Percentiles rank a stretch among this genome's conserved stretches.
phyloP scores from a whole-genome alignment of 176 grass and related monocot genomes.

The Bromus sterilis region DNA sequence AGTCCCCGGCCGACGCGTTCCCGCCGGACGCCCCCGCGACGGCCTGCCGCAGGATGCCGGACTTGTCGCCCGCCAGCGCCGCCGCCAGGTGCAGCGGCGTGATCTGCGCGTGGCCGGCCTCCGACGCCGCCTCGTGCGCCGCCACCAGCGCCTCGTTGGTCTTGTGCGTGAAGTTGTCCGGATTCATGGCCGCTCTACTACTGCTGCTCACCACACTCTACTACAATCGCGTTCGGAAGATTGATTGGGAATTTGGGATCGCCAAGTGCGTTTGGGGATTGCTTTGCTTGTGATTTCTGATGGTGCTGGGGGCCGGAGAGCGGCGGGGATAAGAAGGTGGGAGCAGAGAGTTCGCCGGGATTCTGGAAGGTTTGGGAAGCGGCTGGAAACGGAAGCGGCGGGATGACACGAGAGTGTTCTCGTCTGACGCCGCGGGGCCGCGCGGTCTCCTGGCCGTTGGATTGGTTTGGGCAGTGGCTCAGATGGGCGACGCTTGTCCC shows the following conservation, averaged over 20 bases:
- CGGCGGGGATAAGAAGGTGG: not conserved
- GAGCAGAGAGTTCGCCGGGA: slow-evolving; percentile 16
- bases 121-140: slow-evolving; percentile 65
- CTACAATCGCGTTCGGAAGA: not conserved
- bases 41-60: slow-evolving; percentile 53
- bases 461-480: not conserved
- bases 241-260: not conserved
- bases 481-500: not conserved
- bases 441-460: not conserved
- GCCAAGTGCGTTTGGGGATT: not conserved
- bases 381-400: not conserved
- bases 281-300: not conserved
- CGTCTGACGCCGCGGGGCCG: not conserved
- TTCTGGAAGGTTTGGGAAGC: slow-evolving; percentile 36
- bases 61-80: slow-evolving; percentile 35
- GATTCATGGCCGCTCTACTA: slow-evolving; percentile 52
- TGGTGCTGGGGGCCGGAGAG: not conserved
- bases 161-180: slow-evolving; percentile 97
- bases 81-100: slow-evolving; percentile 67
- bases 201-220: not conserved
- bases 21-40: slow-evolving; percentile 41
- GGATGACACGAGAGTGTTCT: slow-evolving; percentile 43
- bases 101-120: slow-evolving; percentile 59
- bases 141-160: slow-evolving; percentile 81
- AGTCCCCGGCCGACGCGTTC: slow-evolving; percentile 20